Evolutionary conservation across 371 early-diverging fungal species (phyloP), one percentile per base, ranked within the genome.

Genomic region (Massospora cicadina): DNA sequence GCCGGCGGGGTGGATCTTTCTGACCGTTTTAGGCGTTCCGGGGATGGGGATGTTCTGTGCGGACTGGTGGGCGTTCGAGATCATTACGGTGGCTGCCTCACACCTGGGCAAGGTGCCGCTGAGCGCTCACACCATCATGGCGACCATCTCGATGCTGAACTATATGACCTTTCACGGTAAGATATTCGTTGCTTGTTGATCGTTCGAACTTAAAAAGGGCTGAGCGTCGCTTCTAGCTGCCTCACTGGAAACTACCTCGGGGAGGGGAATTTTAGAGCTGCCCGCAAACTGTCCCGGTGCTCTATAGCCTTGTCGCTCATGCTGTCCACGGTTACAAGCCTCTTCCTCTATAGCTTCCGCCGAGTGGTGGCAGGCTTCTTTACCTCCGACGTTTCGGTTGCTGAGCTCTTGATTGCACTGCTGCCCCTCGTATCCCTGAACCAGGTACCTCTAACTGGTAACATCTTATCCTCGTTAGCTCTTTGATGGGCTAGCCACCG

Each of bases 61-160:
- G 25, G 88, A 87, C 70, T 87, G 87, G 87, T 83, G 83, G 79
- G 75, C 76, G 12, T 77, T 80, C 63, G 86, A 92, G 68, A 66
- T 88, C 27, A 77, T 87, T 2, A 89, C 88, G 0, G 70, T 93
- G 58, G 85, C 82, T 0, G 88, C 91, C 0, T 81, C 83, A 33
- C 82, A 83, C 65, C 71, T 95, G 3, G 88, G 93, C 29, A 85
- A 82, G 7, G 69, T 76, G 1, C 78, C 82, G 55, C 77, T 95
- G 27, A 93, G 93, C 1, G 90, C 92, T 13, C 95, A 95, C 68
- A 82, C 86, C 28, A 80, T 93, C 53, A 75, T 88, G 24, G 72
- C 92, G 55, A 89, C 86, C 31, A 82, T 88, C 0, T 77, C 79
- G 13, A 71, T 82, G n/a, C 70, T 89, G 63, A 76, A 84, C 0